Percentiles rank a stretch among this genome's conserved stretches.
phyloP scores from a whole-genome alignment of 75 land plant species.

The Picea sitchensis region DNA sequence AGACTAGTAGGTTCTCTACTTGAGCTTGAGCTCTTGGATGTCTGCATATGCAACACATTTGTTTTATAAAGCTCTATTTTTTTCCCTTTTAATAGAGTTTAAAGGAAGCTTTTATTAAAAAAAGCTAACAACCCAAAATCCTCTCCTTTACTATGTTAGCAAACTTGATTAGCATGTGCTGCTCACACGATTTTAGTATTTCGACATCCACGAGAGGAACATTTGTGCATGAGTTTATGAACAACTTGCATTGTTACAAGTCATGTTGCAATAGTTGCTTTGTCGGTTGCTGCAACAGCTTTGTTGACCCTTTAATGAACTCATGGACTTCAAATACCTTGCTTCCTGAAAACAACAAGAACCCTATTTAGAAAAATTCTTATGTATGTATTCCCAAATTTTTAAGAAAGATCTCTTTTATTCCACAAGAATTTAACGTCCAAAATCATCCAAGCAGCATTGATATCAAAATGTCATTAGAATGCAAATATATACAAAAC shows the following conservation, averaged over 20 bases:
- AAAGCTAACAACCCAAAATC: constrained; percentile 4
- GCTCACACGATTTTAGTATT: not conserved
- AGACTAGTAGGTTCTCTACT: too few relatives aligned
- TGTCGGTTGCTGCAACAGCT: constrained; percentile 84
- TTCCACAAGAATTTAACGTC: too few relatives aligned
- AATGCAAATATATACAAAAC: not conserved
- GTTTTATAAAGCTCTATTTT: too few relatives aligned
- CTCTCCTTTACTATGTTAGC: constrained; percentile 1
- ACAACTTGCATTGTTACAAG: constrained; percentile 92
- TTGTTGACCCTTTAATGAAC: constrained; percentile 88
- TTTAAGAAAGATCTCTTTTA: too few relatives aligned
- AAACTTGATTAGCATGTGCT: not conserved
- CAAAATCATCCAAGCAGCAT: not conserved
- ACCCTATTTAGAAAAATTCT: too few relatives aligned
- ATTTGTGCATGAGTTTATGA: constrained; percentile 27
- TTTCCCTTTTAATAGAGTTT: too few relatives aligned
- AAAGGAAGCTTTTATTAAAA: too few relatives aligned
- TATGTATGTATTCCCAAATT: too few relatives aligned
- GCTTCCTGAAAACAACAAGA: constrained; percentile 58
- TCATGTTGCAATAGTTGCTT: constrained; percentile 90
- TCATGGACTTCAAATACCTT: constrained; percentile 62
- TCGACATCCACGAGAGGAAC: constrained; percentile 1
- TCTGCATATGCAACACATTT: too few relatives aligned
- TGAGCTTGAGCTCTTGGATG: too few relatives aligned
- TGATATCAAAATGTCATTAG: not conserved